Base-by-base conservation (phyloP, 345 rosid genomes). In the Salix dunnii region DNA sequence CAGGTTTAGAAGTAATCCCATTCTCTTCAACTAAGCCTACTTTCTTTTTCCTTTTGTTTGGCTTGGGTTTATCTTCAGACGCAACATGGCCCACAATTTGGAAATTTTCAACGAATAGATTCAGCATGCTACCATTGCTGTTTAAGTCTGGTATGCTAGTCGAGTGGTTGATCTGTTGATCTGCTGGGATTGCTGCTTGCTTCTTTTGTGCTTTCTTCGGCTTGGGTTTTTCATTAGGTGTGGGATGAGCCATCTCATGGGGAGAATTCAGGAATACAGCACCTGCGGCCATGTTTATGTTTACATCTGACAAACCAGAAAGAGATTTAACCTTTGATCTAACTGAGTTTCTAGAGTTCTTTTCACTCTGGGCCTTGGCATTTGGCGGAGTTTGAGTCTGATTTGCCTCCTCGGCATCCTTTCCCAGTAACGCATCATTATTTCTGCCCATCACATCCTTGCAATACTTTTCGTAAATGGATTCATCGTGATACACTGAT, bases 401-500 rank as follows among this genome's bases (percentile, higher is more conserved):
- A 70, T 30, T 67, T 14, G 43, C 51, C 74, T 76, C 79, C 40
- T 1, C 71, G 11, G 77, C 64, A 74, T 82, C 78, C 60, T 82
- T 65, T 36, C 63, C 67, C 28, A 46, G 67, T 11, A 62, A 18
- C 11, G 71, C 58, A 74, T 80, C 82, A 68, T 84, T 76, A 35
- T 49, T 79, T 71, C 74, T 81, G 67, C 77, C 86, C 76, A 84
- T 85, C 79, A 79, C 65, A 78, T 75, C 89, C 87, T 82, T 87
- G 85, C 85, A 89, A 83, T 85, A 81, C 85, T 61, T 84, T 83
- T 89, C 94, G 71, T 86, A 82, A 73, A 87, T 82, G 67, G 82
- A 85, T 79, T 89, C 92, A 58, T 92, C 97, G 66, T 82, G 94
- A 83, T 80, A 90, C 65, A 71, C 77, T 0, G 90, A 91, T 71